Conservation (phyloP, 1,284 basidiomycete genomes). For the Wallemia ichthyophaga region DNA sequence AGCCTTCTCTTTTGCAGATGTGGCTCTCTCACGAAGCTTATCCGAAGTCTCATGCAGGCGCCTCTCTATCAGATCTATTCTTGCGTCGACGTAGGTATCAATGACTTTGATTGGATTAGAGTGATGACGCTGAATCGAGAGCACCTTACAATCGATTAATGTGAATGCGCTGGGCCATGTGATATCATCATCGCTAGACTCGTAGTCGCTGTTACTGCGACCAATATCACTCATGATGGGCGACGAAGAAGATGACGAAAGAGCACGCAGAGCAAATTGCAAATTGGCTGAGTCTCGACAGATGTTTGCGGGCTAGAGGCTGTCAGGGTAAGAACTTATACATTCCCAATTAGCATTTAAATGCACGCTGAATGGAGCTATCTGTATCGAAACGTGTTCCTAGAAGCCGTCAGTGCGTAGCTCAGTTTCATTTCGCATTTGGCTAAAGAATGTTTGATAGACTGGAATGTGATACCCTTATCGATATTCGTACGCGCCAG, state of each 20-base stretch:
- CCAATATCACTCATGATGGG: background rate
- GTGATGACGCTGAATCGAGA: background rate
- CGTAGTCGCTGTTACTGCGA: background rate
- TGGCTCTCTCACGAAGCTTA: slow-evolving; percentile 19
- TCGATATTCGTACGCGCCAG: background rate
- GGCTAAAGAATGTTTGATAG: background rate
- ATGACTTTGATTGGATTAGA: slow-evolving; percentile 18
- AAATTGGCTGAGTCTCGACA: too few relatives aligned
- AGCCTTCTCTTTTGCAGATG: slow-evolving; percentile 29
- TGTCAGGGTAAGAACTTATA: too few relatives aligned
- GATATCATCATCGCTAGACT: background rate
- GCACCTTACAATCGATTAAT: background rate
- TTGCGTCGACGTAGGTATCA: slow-evolving; percentile 67
- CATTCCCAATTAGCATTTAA: too few relatives aligned
- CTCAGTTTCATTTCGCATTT: too few relatives aligned
- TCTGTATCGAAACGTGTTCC: too few relatives aligned
- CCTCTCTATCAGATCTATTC: slow-evolving; percentile 61
- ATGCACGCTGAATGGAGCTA: too few relatives aligned
- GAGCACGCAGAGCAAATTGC: too few relatives aligned
- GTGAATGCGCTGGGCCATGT: background rate
- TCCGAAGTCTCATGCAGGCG: slow-evolving; percentile 59
- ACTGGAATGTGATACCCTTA: background rate
- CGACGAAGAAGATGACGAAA: background rate
- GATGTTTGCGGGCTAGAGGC: too few relatives aligned
- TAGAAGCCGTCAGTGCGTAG: too few relatives aligned